Evolutionary conservation across 2,329 filamentous ascomycete genomes (phyloP).

Genomic region (Penicillium aurantiogriseum): DNA sequence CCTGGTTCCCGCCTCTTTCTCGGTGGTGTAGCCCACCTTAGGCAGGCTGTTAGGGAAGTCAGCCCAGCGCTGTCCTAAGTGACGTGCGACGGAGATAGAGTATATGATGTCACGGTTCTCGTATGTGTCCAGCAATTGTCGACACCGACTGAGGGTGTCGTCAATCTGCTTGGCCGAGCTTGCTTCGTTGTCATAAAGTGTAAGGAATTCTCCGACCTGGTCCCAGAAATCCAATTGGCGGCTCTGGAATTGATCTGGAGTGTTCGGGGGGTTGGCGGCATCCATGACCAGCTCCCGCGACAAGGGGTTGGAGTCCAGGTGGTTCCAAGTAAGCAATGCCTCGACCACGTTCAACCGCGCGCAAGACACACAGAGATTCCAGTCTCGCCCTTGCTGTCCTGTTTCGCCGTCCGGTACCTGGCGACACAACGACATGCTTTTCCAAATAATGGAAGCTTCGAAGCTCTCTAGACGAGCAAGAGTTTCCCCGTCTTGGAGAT

Average conservation of each 20-base stretch:
- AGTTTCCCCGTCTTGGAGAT: slow-evolving; percentile 39
- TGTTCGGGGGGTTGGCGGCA: slow-evolving; percentile 35
- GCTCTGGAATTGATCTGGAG: slow-evolving; percentile 54
- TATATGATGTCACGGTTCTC: slow-evolving; percentile 92
- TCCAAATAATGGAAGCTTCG: slow-evolving; percentile 61
- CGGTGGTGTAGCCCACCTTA: slow-evolving; percentile 60
- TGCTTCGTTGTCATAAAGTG: slow-evolving; percentile 60
- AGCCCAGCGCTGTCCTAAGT: slow-evolving; percentile 66
- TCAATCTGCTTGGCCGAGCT: slow-evolving; percentile 59
- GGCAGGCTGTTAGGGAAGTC: slow-evolving; percentile 58
- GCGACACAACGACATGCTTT: slow-evolving; percentile 55
- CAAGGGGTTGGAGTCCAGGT: slow-evolving; percentile 54
- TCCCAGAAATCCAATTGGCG: slow-evolving; percentile 81
- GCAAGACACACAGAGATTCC: slow-evolving; percentile 62
- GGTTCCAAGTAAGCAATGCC: slow-evolving; percentile 70
- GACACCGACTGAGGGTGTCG: slow-evolving; percentile 62
- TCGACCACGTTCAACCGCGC: slow-evolving; percentile 75
- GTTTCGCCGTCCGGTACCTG: slow-evolving; percentile 39
- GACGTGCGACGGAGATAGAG: slow-evolving; percentile 76
- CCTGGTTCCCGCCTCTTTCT: slow-evolving; percentile 65
- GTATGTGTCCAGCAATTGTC: slow-evolving; percentile 70
- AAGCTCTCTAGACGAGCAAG: slow-evolving; percentile 49
- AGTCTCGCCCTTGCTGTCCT: slow-evolving; percentile 46
- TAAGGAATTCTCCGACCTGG: slow-evolving; percentile 69
- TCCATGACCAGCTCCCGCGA: slow-evolving; percentile 44